Evolutionary conservation across 192 early-diverging fungal genomes (phyloP), one percentile per base, ranked within the genome.

Genomic region (Coemansia sp.): DNA sequence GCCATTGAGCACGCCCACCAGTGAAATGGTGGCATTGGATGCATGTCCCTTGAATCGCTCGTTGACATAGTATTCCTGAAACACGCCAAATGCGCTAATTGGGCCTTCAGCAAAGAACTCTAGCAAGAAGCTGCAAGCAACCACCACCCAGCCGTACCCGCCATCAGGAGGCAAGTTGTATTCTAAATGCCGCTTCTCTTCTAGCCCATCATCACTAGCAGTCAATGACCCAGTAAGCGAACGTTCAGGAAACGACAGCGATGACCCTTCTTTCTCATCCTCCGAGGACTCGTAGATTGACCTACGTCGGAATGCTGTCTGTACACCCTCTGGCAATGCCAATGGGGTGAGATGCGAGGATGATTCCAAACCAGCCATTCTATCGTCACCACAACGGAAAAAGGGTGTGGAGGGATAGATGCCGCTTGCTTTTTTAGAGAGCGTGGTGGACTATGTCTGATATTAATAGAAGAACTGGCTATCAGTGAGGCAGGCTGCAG

Each of bases 1-100:
- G 18, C 65, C 64, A 57, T 64, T 75, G 35, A 83, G 60, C 20
- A 76, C 73, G 14, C 81, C 81, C 42, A 83, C 68, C 2, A 83
- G 65, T n/a, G 81, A 64, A 14, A 83, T 83, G 1, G 75, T 83
- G 11, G 81, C 65, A 61, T 77, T 77, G 3, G 81, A 83, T 33
- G 64, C 42, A 20, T 34, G 62, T 5, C 72, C 79, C 14, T 70
- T 73, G 56, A 83, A 83, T 53, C 48, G 47, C 6, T 78, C 81
- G 62, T 83, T 78, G 34, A 78, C 75, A 50, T 83, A 83, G 60
- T 83, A 78, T 39, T 77, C 69, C 28, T 77, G 75, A 34, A 77
- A 83, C 26, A 83, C 81, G 18, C 81, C 81, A 64, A 83, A 83
- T n/a, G 81, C 81, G 47, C 72, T 78, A 16, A 75, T 47, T n/a